These are phyloP conservation scores for Pseudopyricularia javanii DNA, from an alignment of 2,329 filamentous ascomycete species.

Conservation along the genomic window DNA sequence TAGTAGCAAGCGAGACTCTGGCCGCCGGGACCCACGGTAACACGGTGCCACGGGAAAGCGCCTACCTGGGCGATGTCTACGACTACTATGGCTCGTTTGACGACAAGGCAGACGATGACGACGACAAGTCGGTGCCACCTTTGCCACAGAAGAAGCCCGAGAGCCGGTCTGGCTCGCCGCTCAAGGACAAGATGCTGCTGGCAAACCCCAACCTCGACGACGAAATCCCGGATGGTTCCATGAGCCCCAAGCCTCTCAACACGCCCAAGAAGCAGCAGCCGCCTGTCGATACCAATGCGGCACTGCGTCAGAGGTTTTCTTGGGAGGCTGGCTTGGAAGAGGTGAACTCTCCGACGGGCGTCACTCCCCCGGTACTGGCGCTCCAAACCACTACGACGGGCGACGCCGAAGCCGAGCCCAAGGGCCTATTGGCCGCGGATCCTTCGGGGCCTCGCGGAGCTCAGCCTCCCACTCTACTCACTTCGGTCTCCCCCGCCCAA, in stretches of 20 bases:
- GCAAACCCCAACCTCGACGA: neutral
- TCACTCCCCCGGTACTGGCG: neutral
- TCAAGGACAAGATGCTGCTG: neutral
- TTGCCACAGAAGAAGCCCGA: neutral
- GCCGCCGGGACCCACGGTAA: neutral
- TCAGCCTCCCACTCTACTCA: neutral
- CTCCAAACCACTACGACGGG: neutral
- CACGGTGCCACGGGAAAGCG: conserved; percentile 36
- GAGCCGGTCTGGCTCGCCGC: neutral
- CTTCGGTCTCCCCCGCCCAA: neutral
- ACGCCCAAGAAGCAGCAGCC: neutral
- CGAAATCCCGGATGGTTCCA: neutral
- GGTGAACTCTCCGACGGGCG: conserved; percentile 2
- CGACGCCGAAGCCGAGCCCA: neutral
- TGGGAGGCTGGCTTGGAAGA: conserved; percentile 25
- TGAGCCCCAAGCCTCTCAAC: conserved; percentile 1
- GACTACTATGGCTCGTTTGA: conserved; percentile 48
- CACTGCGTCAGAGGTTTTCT: conserved; percentile 22
- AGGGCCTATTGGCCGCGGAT: neutral
- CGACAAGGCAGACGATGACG: conserved; percentile 17
- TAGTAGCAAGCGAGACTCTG: neutral
- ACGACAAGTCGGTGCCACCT: neutral
- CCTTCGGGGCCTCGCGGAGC: neutral
- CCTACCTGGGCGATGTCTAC: conserved; percentile 53
- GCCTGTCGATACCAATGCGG: neutral